Evolutionary conservation across 345 rosid genomes (phyloP), one percentile per base, ranked within the genome.

Genomic region (Populus davidiana): DNA sequence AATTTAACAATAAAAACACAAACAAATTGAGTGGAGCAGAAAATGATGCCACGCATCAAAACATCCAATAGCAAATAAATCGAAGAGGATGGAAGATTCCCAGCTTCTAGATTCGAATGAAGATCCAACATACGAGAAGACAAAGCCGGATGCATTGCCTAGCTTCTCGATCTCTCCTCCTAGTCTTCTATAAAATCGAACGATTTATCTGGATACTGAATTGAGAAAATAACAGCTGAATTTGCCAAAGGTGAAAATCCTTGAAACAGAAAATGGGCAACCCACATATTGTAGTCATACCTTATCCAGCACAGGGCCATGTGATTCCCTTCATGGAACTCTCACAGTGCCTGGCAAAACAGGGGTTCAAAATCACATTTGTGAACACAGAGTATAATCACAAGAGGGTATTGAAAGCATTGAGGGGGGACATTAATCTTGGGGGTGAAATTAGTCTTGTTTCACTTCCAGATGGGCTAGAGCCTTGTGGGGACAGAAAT

Each of bases 231-330:
- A 33, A 33, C 35, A 33, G 35, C 35, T 33, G 35, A 33, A 33
- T 33, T 33, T 33, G 35, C 0, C 35, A 4, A 4, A 33, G 35
- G 35, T 33, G 35, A 33, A 33, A 33, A 33, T 33, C 35, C 27
- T 43, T 23, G 1, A 44, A 4, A 9, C 54, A 61, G 1, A 47
- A 49, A 18, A 78, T 41, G 41, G 20, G 21, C 33, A 74, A 44
- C 47, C 68, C 76, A 50, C 66, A 52, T 61, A 70, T 79, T 33
- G 47, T 80, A n/a, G 83, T 49, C 6, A 54, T 75, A 11, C 79
- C 83, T 12, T 54, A 20, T 39, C 79, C 83, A 14, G 76, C 72
- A 29, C 79, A 80, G 43, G 79, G 79, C 38, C 83, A 80, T 80
- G 73, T 79, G 14, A 69, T 79, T 69, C 78, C 82, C 25, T 25